Conservation (phyloP, 2,329 filamentous ascomycete genomes). For the Coniochaeta ligniaria region DNA sequence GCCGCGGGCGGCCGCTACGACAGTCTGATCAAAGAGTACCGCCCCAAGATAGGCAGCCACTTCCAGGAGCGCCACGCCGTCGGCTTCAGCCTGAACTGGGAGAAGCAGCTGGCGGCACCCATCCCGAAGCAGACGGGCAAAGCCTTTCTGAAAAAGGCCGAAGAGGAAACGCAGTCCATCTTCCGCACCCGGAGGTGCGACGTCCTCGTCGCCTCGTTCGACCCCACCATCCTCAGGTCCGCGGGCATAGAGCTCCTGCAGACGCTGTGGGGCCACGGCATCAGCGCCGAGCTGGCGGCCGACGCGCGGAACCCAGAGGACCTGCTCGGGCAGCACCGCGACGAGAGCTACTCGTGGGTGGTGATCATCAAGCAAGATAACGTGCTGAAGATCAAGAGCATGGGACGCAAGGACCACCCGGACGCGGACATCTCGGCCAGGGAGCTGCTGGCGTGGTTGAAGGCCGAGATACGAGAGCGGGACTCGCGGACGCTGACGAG, state of each 20-base stretch:
- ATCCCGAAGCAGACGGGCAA: slow-evolving; percentile 44
- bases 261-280: slow-evolving; percentile 72
- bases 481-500: slow-evolving; percentile 4
- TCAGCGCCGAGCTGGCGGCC: slow-evolving; percentile 81
- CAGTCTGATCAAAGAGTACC: slow-evolving; percentile 75
- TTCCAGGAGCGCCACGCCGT: slow-evolving; percentile 71
- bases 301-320: slow-evolving; percentile 77
- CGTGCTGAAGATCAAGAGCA: slow-evolving; percentile 71
- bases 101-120: slow-evolving; percentile 65
- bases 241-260: slow-evolving; percentile 71
- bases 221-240: slow-evolving; percentile 66
- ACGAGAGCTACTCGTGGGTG: slow-evolving; percentile 77
- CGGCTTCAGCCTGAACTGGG: slow-evolving; percentile 87
- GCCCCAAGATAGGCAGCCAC: slow-evolving; percentile 58
- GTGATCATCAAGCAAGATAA: slow-evolving; percentile 78
- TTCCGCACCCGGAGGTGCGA: slow-evolving; percentile 70
- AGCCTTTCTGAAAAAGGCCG: slow-evolving; percentile 60
- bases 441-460: slow-evolving; percentile 74
- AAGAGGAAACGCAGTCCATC: slow-evolving; percentile 53
- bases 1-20: slow-evolving; percentile 94
- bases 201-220: slow-evolving; percentile 83
- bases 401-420: slow-evolving; percentile 64
- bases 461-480: slow-evolving; percentile 68
- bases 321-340: slow-evolving; percentile 66
- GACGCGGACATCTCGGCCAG: slow-evolving; percentile 69